A percentile compares a stretch with the other conserved stretches of the same genome.
These are phyloP conservation scores for Elsinoe arachidis DNA, from an alignment of 2,329 filamentous ascomycete species.

Conservation along the genomic window DNA sequence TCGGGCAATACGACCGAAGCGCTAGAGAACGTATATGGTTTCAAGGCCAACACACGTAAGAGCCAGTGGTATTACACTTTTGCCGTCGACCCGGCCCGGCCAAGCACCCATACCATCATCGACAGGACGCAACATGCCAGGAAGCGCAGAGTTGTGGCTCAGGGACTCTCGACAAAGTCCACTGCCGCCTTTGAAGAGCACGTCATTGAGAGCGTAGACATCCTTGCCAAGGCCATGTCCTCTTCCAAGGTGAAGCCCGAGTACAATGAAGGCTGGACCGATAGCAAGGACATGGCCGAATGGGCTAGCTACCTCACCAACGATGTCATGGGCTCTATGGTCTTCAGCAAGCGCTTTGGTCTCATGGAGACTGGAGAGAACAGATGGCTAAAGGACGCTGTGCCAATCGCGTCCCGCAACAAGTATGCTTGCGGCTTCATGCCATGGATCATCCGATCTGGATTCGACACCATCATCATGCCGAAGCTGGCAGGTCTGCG, in stretches of 20 bases:
- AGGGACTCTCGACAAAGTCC: slow-evolving; percentile 39
- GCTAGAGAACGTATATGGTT: slow-evolving; percentile 46
- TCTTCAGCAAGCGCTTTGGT: slow-evolving; percentile 13
- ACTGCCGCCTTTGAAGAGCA: slow-evolving; percentile 40
- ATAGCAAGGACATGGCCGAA: slow-evolving; percentile 36
- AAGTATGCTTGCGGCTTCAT: slow-evolving; percentile 13
- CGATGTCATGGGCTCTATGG: slow-evolving; percentile 29
- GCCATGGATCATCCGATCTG: slow-evolving; percentile 11
- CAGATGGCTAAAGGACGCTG: slow-evolving; percentile 11
- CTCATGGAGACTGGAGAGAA: slow-evolving; percentile 9
- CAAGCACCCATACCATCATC: slow-evolving; percentile 38
- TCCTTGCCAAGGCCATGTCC: slow-evolving; percentile 28
- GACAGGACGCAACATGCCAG: slow-evolving; percentile 39
- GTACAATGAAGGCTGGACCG: slow-evolving; percentile 31
- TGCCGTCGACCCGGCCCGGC: slow-evolving; percentile 33
- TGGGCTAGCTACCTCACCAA: slow-evolving; percentile 34
- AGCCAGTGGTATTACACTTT: slow-evolving; percentile 42
- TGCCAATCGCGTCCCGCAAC: slow-evolving; percentile 2
- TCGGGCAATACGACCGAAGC: slow-evolving; percentile 67
- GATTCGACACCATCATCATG: slow-evolving; percentile 12
- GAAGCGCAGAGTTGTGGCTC: slow-evolving; percentile 38
- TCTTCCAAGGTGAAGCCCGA: slow-evolving; percentile 23
- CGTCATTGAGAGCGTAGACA: slow-evolving; percentile 36
- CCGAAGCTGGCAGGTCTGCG: slow-evolving; percentile 4
- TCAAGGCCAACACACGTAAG: slow-evolving; percentile 41